Base-by-base conservation (phyloP, 2,329 filamentous ascomycete species). In the Chalaropsis ovoidea region DNA sequence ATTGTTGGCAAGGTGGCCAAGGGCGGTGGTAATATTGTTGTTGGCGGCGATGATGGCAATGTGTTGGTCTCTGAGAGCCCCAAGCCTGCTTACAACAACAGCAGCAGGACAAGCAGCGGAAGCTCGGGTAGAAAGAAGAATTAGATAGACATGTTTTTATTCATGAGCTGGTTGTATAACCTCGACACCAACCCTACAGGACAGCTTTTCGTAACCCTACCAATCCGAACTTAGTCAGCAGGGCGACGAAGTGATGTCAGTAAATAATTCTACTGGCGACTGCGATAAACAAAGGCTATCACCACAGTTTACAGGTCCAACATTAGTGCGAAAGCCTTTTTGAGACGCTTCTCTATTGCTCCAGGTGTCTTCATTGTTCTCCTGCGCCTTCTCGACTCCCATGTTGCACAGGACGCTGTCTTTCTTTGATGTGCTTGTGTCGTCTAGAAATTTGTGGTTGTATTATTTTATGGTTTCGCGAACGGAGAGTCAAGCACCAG, bases 1-100 rank as follows among this genome's bases (percentile, higher is more conserved):
- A 86, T 95, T 0, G 86, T 95, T 4, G 90, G 90, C 43, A 86
- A 85, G 69, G 89, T 93, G 61, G 83, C 84, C 67, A 86, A 86
- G 45, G 88, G 87, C 3, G 84, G 88, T 1, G 83, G 90, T 70
- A 80, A 90, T 22, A 81, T 93, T 61, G 86, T 92, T 22, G 88
- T 88, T 0, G 87, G 86, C 22, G 84, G 81, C 60, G 83, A 79
- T 56, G 75, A 73, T 10, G 73, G 72, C 2, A 71, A 70, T 1
- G 68, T 70, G 1, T 67, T 64, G 2, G 39, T 71, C 5, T 66
- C 69, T 11, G 67, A 72, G 11, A 71, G 69, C 4, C 67, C 67
- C 31, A 73, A 69, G 67, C 68, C 65, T 27, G 66, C 54, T 65
- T 15, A 75, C 72, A 63, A 65, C 7, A n/a, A 72, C 11, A 69